A percentile compares a stretch with the other conserved stretches of the same genome.
Evolutionary conservation across 768 basidiomycete genomes (phyloP).

Genomic region (Phallus indusiatus): DNA sequence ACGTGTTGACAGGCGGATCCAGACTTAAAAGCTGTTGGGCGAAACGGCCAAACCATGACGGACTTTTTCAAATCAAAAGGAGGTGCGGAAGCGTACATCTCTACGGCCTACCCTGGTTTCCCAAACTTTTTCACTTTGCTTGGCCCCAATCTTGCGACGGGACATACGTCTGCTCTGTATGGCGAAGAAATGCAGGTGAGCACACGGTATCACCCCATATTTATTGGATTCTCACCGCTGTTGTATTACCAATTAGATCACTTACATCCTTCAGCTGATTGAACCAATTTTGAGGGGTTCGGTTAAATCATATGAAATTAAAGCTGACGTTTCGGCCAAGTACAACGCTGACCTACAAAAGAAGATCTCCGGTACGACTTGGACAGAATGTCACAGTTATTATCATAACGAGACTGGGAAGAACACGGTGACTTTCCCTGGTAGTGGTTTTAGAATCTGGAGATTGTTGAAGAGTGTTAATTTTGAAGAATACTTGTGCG

Average conservation of each 20-base stretch:
- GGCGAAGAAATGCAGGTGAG: constrained; percentile 46
- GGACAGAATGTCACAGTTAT: constrained; percentile 45
- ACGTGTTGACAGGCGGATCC: constrained; percentile 10
- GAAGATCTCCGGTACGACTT: constrained; percentile 39
- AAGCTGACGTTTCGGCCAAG: constrained; percentile 32
- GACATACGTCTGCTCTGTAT: constrained; percentile 51
- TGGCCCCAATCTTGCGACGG: constrained; percentile 47
- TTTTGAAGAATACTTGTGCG: constrained; percentile 35
- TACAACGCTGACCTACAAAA: constrained; percentile 46
- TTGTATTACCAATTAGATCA: constrained; percentile 29
- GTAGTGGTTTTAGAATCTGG: constrained; percentile 42
- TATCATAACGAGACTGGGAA: constrained; percentile 36
- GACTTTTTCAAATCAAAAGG: constrained; percentile 40
- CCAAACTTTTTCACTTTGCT: constrained; percentile 43
- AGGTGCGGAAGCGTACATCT: constrained; percentile 44
- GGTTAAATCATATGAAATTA: constrained; percentile 42
- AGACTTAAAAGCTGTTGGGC: constrained; percentile 27
- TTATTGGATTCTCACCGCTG: not conserved
- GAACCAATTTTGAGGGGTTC: constrained; percentile 40
- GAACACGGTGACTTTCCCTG: constrained; percentile 44
- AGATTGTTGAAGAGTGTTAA: constrained; percentile 34
- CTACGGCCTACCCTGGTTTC: constrained; percentile 45
- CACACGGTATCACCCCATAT: constrained; percentile 1
- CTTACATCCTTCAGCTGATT: constrained; percentile 39
- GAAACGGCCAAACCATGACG: constrained; percentile 29